Conservation (phyloP, 306 rosid species). For the Begonia fuchsioides region DNA sequence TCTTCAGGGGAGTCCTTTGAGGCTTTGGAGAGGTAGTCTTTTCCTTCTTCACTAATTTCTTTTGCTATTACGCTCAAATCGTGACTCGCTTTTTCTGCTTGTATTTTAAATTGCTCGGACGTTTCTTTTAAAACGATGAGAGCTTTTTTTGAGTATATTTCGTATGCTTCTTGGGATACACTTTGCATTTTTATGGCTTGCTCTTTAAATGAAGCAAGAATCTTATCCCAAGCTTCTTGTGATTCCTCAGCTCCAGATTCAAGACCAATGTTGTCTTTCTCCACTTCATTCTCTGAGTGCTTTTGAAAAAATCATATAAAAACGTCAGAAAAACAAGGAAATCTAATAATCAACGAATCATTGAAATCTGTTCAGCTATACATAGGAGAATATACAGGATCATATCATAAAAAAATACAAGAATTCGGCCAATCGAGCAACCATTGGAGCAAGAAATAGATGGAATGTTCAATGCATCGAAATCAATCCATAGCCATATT, state of each 20-base stretch:
- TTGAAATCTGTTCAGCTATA: background rate
- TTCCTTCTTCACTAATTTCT: conserved; percentile 63
- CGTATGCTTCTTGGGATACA: conserved; percentile 76
- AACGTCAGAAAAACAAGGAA: background rate
- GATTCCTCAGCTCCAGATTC: conserved; percentile 36
- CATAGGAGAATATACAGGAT: too few relatives aligned
- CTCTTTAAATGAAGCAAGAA: conserved; percentile 60
- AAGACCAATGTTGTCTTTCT: conserved; percentile 22
- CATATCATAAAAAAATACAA: too few relatives aligned
- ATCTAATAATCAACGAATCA: conserved; percentile 2
- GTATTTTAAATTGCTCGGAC: conserved; percentile 60
- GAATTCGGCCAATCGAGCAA: too few relatives aligned
- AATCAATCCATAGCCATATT: too few relatives aligned
- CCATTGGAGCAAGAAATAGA: too few relatives aligned
- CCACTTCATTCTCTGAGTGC: conserved; percentile 42
- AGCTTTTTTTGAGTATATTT: conserved; percentile 66
- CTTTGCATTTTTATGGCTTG: conserved; percentile 65
- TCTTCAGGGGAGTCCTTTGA: conserved; percentile 63
- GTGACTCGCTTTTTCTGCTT: conserved; percentile 52
- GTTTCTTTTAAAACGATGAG: conserved; percentile 45
- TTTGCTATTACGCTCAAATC: conserved; percentile 52
- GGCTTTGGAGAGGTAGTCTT: conserved; percentile 50
- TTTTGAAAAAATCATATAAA: conserved; percentile 12
- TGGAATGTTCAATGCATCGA: too few relatives aligned
- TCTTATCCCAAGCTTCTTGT: conserved; percentile 67